Evolutionary conservation across 352 stramenopile genomes (phyloP), one percentile per base, ranked within the genome.

Genomic region (Phytophthora kernoviae): DNA sequence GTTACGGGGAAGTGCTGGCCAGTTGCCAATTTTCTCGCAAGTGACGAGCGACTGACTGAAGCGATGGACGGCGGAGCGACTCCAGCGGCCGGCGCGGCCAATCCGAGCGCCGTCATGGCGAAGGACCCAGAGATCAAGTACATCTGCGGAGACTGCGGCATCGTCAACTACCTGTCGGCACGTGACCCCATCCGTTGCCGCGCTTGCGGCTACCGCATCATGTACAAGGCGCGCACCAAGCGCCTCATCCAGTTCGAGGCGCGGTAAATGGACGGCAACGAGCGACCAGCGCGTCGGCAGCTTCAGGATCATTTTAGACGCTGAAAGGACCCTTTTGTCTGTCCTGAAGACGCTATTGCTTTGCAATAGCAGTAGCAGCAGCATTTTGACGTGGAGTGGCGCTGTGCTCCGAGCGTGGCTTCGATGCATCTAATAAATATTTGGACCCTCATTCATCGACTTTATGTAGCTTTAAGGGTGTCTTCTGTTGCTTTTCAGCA

Each of bases 141-240:
- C 84, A 96, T 98, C 70, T 99, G 96, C 68, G 96, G 96, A 24
- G 96, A 99, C 84, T 99, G 96, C 72, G 94, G 94, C 41, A 94
- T 96, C 58, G 79, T 94, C 52, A 98, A 98, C 78, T 88, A 98
- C 59, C 91, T 99, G 67, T 98, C 96, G 62, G 92, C 92, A 46
- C 90, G 92, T 56, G 96, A 99, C 80, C 92, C 94, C 21, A 97
- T 99, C 55, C 90, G 94, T 54, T 99, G 96, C 78, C 91, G 94
- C 56, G 92, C 96, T 43, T 99, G 96, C 70, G 95, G 95, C 49
- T 98, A 98, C 81, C 90, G 96, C 58, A 98, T 99, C 83, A 94
- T 99, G 72, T 99, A 99, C 89, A 99, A 99, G 82, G 94, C 90
- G 18, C 88, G 96, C 59, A 99, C 96, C 26, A 98, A 98, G 81